Conservation (phyloP, 1,284 basidiomycete species). For the Puccinia novopanici region DNA sequence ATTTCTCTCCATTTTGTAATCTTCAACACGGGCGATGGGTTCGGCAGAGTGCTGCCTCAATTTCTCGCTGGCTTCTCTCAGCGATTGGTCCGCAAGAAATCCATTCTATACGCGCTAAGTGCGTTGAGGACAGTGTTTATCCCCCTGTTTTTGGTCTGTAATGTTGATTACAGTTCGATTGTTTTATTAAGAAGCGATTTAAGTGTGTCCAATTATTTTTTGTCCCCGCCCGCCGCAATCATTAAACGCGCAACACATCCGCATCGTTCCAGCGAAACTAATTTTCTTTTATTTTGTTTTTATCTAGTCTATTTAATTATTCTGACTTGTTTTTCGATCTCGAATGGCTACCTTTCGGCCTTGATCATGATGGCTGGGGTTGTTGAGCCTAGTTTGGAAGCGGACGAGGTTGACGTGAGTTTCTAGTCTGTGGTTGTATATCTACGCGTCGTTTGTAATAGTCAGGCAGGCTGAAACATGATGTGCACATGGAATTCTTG, state of each 20-base stretch:
- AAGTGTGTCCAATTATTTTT: constrained; percentile 50
- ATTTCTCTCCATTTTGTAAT: constrained; percentile 56
- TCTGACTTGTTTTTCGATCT: constrained; percentile 54
- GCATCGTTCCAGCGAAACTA: neutral
- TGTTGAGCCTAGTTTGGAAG: constrained; percentile 54
- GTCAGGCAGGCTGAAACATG: too few relatives aligned
- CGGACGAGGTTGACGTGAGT: constrained; percentile 55
- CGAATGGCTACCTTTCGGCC: constrained; percentile 56
- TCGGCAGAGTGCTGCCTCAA: constrained; percentile 56
- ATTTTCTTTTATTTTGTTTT: neutral
- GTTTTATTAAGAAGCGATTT: constrained; percentile 55
- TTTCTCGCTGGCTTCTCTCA: constrained; percentile 37
- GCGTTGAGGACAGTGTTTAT: constrained; percentile 22
- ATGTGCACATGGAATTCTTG: neutral
- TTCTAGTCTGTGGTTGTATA: neutral
- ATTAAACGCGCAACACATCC: neutral
- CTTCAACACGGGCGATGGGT: constrained; percentile 57
- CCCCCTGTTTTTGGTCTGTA: constrained; percentile 50
- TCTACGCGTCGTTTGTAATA: too few relatives aligned
- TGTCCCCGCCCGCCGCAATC: too few relatives aligned
- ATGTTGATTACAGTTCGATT: constrained; percentile 38
- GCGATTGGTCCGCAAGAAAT: neutral
- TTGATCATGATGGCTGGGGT: constrained; percentile 57
- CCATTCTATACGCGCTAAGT: neutral
- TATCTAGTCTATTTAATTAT: constrained; percentile 53